Base-by-base conservation (phyloP, 768 basidiomycete genomes). In the Xerocomellus amylosporus region DNA sequence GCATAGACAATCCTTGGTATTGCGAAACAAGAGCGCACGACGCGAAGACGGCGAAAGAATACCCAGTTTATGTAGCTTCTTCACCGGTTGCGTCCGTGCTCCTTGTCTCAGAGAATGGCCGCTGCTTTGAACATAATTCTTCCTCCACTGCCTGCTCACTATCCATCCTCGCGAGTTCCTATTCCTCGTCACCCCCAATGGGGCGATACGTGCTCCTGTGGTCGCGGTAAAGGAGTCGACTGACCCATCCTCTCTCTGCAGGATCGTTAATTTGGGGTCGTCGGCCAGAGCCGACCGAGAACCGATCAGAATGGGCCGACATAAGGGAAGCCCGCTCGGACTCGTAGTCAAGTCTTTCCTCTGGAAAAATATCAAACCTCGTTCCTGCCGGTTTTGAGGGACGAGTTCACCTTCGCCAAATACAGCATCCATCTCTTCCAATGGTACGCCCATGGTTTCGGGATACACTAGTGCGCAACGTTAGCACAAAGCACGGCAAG, bases 371-470 rank as follows among this genome's bases (percentile, higher is more conserved):
- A 41, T 62, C 37, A 58, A 43, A 46, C 8, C n/a, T 33, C 20
- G 8, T 70, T 67, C 71, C 14, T 10, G 50, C 19, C 14, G 14
- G 19, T n/a, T 19, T 14, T 42, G 17, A 37, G 30, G 42, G 28
- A 39, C n/a, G 14, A 9, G 31, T 40, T 48, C 24, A 86, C 88
- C 88, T 84, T 94, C 91, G 42, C 91, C 88, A 70, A 95, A 95
- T 17, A 93, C 84, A 24, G 80, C 83, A 64, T 94, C 93, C 86
- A 95, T 91, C 68, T 94, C 91, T 73, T 95, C 93, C 49, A 94
- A 73, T 2, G 91, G 87, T 7, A 93, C 83, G 2, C 91, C 89
- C 73, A 83, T 93, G 13, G 90, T 92, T 70, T 93, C 89, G 1
- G 90, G 91, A 65, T 91, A 90, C 60, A 90, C 90, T 91, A 54